Evolutionary conservation across 192 early-diverging fungal species (phyloP).

Genomic region (Coemansia guatemalensis): DNA sequence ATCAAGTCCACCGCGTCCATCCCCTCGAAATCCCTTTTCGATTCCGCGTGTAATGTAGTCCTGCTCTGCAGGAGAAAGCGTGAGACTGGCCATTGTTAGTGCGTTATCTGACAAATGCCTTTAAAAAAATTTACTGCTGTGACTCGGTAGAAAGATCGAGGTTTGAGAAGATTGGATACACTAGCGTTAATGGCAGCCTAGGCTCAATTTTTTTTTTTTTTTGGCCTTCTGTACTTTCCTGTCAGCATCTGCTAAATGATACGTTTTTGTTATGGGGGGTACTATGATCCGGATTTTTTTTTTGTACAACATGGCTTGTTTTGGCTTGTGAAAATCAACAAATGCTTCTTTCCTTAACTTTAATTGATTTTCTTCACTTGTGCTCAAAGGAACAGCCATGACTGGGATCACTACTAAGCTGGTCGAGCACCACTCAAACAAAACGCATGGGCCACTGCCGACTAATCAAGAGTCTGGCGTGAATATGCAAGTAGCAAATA

Average conservation of each 20-base stretch:
- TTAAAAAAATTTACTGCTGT: neutral
- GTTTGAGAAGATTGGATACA: neutral
- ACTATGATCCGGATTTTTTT: neutral
- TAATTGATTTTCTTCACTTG: no score
- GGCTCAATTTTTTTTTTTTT: neutral
- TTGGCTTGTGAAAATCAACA: no score
- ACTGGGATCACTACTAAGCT: no score
- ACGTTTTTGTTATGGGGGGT: neutral
- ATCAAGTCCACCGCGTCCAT: constrained; percentile 81
- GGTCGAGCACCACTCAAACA: no score
- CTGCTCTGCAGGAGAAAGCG: constrained; percentile 75
- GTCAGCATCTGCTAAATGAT: neutral
- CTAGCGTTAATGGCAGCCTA: neutral
- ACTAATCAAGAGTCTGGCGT: no score
- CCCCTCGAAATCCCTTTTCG: constrained; percentile 76
- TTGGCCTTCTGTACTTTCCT: neutral
- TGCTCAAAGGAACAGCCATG: no score
- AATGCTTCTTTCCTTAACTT: no score
- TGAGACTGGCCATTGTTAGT: constrained; percentile 46
- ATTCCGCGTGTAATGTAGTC: constrained; percentile 85
- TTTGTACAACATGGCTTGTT: neutral
- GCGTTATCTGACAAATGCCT: neutral
- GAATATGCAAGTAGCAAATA: no score
- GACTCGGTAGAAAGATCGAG: neutral
- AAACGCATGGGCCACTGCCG: no score